phyloP scores from a whole-genome alignment of 1,139 yeast genomes.

The Komagataea norvegica region DNA sequence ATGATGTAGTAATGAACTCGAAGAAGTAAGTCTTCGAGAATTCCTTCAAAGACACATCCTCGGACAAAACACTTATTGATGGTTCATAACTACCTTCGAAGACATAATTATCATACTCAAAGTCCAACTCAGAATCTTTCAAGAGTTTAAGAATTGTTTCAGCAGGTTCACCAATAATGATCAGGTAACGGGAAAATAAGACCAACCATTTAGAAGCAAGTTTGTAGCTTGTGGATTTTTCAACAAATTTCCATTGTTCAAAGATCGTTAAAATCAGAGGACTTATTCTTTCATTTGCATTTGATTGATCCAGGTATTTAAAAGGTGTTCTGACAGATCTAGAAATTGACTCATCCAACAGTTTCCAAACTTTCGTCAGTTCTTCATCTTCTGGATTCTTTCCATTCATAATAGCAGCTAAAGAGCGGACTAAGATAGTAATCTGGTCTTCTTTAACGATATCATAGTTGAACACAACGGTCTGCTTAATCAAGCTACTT shows the following conservation, averaged over 20 bases:
- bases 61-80: slow-evolving; percentile 4
- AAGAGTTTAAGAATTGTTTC: slow-evolving; percentile 31
- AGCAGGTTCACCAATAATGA: slow-evolving; percentile 51
- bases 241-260: slow-evolving; percentile 71
- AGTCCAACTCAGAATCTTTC: slow-evolving; percentile 25
- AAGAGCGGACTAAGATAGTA: slow-evolving; percentile 38
- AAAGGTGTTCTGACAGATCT: slow-evolving; percentile 73
- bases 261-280: slow-evolving; percentile 61
- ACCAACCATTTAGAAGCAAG: slow-evolving; percentile 48
- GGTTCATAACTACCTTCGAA: slow-evolving; percentile 14
- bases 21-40: slow-evolving; percentile 22
- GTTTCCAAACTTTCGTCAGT: slow-evolving; percentile 42
- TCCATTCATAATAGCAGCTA: slow-evolving; percentile 23
- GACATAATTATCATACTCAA: slow-evolving; percentile 20
- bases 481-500: slow-evolving; percentile 37
- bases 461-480: slow-evolving; percentile 46
- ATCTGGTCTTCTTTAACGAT: slow-evolving; percentile 42
- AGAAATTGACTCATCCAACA: slow-evolving; percentile 70
- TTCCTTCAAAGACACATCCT: slow-evolving; percentile 1
- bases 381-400: slow-evolving; percentile 13
- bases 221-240: slow-evolving; percentile 27
- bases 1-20: slow-evolving; percentile 26
- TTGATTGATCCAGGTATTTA: slow-evolving; percentile 70
- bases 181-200: slow-evolving; percentile 39
- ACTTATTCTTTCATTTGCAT: slow-evolving; percentile 43